A percentile compares a stretch with the other conserved stretches of the same genome.
Conservation (phyloP, 1,284 basidiomycete species). For the Ustilago shanxiensis region DNA sequence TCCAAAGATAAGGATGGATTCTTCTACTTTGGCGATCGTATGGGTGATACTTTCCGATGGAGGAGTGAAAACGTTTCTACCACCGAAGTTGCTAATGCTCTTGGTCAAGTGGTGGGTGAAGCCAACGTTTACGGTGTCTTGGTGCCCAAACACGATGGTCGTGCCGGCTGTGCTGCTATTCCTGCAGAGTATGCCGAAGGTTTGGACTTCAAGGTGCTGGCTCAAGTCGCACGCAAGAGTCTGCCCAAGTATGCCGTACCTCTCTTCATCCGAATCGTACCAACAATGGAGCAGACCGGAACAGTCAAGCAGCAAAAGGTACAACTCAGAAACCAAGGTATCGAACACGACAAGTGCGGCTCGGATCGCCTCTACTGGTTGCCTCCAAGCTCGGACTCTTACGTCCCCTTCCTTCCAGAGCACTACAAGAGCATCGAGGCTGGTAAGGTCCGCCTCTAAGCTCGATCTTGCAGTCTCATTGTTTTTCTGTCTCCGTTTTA, state of each 20-base stretch:
- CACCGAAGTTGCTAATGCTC: slow-evolving; percentile 63
- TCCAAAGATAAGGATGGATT: slow-evolving; percentile 61
- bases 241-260: slow-evolving; percentile 70
- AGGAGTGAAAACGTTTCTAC: slow-evolving; percentile 68
- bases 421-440: slow-evolving; percentile 55
- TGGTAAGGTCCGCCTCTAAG: slow-evolving; percentile 58
- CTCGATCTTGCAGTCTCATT: not conserved
- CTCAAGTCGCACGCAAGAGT: slow-evolving; percentile 54
- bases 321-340: slow-evolving; percentile 67
- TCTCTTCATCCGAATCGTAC: slow-evolving; percentile 68
- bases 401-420: slow-evolving; percentile 53
- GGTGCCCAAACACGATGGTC: slow-evolving; percentile 69
- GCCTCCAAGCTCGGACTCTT: slow-evolving; percentile 55
- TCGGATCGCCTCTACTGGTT: slow-evolving; percentile 60
- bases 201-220: slow-evolving; percentile 64
- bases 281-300: slow-evolving; percentile 62
- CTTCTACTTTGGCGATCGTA: slow-evolving; percentile 69
- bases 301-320: slow-evolving; percentile 70
- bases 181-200: slow-evolving; percentile 36
- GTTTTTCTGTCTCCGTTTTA: not conserved
- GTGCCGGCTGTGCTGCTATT: slow-evolving; percentile 70
- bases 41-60: slow-evolving; percentile 70
- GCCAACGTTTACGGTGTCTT: slow-evolving; percentile 70
- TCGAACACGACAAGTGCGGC: slow-evolving; percentile 63
- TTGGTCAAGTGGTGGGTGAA: slow-evolving; percentile 67